phyloP scores from a whole-genome alignment of 2,329 filamentous ascomycete species.

The Diplocarpon rosae region DNA sequence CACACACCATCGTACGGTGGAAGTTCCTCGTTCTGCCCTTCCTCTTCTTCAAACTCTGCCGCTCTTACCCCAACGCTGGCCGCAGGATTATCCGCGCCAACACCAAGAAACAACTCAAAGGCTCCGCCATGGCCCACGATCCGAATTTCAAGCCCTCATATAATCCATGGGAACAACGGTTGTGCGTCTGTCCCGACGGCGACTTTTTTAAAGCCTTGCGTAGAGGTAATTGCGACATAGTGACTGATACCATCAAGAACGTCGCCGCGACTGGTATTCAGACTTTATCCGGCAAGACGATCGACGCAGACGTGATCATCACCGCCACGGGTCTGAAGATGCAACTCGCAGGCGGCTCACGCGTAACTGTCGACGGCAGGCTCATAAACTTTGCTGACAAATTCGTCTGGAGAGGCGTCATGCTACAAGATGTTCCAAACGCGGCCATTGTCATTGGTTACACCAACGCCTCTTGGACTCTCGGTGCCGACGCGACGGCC shows the following conservation, averaged over 20 bases:
- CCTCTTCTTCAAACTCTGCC: conserved; percentile 39
- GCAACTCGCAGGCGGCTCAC: conserved; percentile 42
- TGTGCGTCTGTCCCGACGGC: conserved; percentile 53
- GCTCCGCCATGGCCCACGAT: conserved; percentile 37
- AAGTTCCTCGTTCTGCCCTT: conserved; percentile 38
- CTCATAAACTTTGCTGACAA: conserved; percentile 37
- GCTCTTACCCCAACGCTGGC: conserved; percentile 39
- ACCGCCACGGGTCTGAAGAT: conserved; percentile 58
- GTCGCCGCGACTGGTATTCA: conserved; percentile 38
- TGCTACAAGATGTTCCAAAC: conserved; percentile 59
- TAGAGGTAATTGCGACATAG: conserved; percentile 34
- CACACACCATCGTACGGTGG: conserved; percentile 37
- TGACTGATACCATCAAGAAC: conserved; percentile 41
- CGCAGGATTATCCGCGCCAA: conserved; percentile 35
- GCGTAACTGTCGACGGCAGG: conserved; percentile 42
- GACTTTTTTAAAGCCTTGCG: conserved; percentile 44
- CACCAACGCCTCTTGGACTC: conserved; percentile 55
- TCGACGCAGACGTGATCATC: conserved; percentile 56
- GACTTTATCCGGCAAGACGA: conserved; percentile 17
- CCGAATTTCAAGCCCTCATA: conserved; percentile 56
- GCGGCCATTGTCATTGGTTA: conserved; percentile 52
- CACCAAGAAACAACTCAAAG: conserved; percentile 42
- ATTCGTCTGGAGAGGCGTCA: conserved; percentile 51
- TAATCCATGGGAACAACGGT: conserved; percentile 60
- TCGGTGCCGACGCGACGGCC: conserved; percentile 41